A percentile compares a stretch with the other conserved stretches of the same genome.
Evolutionary conservation across 2,329 filamentous ascomycete species (phyloP).

Genomic region (Phaeosphaeria sp.): DNA sequence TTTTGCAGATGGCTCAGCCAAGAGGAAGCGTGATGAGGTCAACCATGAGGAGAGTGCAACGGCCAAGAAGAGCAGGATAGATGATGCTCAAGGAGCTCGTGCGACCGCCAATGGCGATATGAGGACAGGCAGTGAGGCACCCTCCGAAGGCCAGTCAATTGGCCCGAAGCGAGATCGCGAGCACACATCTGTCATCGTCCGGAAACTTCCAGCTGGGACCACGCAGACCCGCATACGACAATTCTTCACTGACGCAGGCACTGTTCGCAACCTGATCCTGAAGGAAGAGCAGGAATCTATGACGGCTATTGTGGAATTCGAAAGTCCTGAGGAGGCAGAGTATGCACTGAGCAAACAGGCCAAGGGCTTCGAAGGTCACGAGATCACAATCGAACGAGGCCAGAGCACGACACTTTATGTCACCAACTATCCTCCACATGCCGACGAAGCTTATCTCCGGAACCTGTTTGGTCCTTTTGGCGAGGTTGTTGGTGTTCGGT

Average conservation of each 20-base stretch:
- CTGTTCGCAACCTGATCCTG: constrained; percentile 78
- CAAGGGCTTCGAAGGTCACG: constrained; percentile 76
- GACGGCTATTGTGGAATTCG: constrained; percentile 85
- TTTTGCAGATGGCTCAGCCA: constrained; percentile 59
- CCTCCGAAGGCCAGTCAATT: constrained; percentile 35
- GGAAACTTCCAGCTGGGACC: constrained; percentile 73
- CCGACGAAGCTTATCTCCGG: constrained; percentile 74
- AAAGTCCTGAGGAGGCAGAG: constrained; percentile 77
- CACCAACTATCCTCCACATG: constrained; percentile 83
- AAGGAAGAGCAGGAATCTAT: constrained; percentile 67
- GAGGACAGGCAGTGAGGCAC: constrained; percentile 42
- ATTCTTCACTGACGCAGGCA: constrained; percentile 91
- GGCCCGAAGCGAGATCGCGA: constrained; percentile 82
- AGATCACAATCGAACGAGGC: constrained; percentile 77
- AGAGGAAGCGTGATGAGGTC: constrained; percentile 72
- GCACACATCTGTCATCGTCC: constrained; percentile 83
- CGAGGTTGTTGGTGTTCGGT: constrained; percentile 82
- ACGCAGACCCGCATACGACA: constrained; percentile 78
- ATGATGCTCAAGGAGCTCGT: constrained; percentile 38
- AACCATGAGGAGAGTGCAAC: constrained; percentile 60
- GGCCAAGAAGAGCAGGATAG: constrained; percentile 70
- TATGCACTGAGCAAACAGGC: constrained; percentile 82
- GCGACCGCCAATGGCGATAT: constrained; percentile 22
- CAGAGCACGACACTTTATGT: constrained; percentile 84
- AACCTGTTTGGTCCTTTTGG: constrained; percentile 74